Base-by-base conservation (phyloP, 2,329 filamentous ascomycete species). In the Apiospora arundinis region DNA sequence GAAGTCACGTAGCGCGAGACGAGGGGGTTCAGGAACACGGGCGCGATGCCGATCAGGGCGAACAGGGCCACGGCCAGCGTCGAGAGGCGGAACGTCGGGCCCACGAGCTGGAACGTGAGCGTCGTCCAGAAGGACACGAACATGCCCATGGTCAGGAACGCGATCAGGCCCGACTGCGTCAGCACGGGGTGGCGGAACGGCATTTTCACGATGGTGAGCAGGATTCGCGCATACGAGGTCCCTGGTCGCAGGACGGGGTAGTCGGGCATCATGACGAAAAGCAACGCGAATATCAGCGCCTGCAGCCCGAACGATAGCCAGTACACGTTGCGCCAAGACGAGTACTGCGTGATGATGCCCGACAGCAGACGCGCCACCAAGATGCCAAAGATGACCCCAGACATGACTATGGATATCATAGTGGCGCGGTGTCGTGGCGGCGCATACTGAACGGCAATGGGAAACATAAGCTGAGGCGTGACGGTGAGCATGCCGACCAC, bases 381-480 rank as follows among this genome's bases (percentile, higher is more conserved):
- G 74, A 95, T 89, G 40, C 93, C 93, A 1, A 94, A 86, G 66
- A 93, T 87, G 2, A 95, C 83, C 1, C 92, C 93, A 0, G 91
- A 93, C 0, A 92, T 90, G 9, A 94, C 91, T 72, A 95, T 90
- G 18, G 91, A 90, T 7, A 95, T 83, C 1, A 91, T 88, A 44
- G 90, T 87, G 1, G 92, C 92, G 12, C 92, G 89, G 23, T 90
- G 87, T 66, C 90, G 82, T 0, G 89, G 84, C 0, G 93, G 92
- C 0, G 93, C 92, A n/a, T 95, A 89, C 76, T 95, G 92, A 7
- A 92, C 92, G 0, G 95, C 92, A 0, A 95, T 84, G 0, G 93
- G 93, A 16, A 95, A 89, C 92, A 95, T 93, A 67, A 92, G 82
- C 80, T 92, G 90, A n/a, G 92, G 93, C 4, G 93, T 95, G 4